Evolutionary conservation across 108 stramenopile species (phyloP).

Genomic region (Aurantiochytrium sp.): DNA sequence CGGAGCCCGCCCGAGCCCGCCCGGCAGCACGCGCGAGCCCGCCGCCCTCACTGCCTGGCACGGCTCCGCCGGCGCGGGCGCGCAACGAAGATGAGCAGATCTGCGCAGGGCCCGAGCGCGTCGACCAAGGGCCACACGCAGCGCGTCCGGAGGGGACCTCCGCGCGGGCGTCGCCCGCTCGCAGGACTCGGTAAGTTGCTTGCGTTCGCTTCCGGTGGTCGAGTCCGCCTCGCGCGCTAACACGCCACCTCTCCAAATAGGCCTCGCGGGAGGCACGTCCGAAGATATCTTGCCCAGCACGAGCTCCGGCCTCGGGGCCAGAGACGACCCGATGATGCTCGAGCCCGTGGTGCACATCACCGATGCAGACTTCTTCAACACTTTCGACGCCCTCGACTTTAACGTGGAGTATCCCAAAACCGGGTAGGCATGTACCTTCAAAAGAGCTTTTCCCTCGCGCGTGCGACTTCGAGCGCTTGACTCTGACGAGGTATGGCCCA

Average conservation of each 20-base stretch:
- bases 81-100: neutral
- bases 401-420: neutral
- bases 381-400: neutral
- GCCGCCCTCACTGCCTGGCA: too few relatives aligned
- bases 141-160: neutral
- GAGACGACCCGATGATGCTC: neutral
- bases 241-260: too few relatives aligned
- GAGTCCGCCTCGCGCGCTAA: too few relatives aligned
- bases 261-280: too few relatives aligned
- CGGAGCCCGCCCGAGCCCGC: too few relatives aligned
- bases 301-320: too few relatives aligned
- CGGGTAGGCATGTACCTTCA: constrained; percentile 42
- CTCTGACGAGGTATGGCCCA: too few relatives aligned
- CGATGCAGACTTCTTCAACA: neutral
- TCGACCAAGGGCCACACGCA: neutral
- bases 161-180: neutral
- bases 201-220: too few relatives aligned
- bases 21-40: too few relatives aligned
- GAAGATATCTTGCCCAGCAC: too few relatives aligned
- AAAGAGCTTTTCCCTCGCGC: neutral
- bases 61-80: too few relatives aligned
- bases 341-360: neutral
- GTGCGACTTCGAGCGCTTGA: too few relatives aligned
- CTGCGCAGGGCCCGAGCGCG: neutral
- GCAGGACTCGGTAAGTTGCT: neutral